Base-by-base conservation (phyloP, 495 filamentous ascomycete genomes). In the Neurospora sp. region DNA sequence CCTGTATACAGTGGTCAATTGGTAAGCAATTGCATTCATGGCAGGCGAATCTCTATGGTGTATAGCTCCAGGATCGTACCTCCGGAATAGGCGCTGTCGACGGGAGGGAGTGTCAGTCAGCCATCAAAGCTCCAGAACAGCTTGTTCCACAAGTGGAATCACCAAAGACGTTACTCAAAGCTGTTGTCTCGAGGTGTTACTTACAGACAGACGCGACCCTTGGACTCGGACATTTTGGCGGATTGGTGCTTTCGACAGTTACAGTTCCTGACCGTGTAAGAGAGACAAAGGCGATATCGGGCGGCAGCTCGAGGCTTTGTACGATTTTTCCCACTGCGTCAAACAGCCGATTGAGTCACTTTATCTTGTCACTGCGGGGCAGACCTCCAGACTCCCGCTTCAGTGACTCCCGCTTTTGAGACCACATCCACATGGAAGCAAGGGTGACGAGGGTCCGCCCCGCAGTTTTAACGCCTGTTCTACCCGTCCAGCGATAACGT, bases 121-220 rank as follows among this genome's bases (percentile, higher is more conserved):
- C 38, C 31, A n/a, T 44, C 44, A 18, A 22, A 69, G 53, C 18
- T 37, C 69, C 44, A 38, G 73, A 38, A 53, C 16, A 68, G 35
- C 42, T 38, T 69, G 14, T 31, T 53, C 3, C 46, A 37, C n/a
- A 59, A 71, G 35, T 59, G 48, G 69, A 66, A 74, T 48, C 44
- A 16, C 69, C 40, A 46, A 20, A 46, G 14, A 42, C 42, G 18
- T 46, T 20, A 46, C 18, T 46, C 18, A 41, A 48, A 2, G 27
- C 46, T 53, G 4, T 40, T 14, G 10, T 14, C 53, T 27, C 59
- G 59, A 70, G 48, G 40, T 69, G 40, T 66, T 22, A 83, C 82
- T 82, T 53, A 84, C 81, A 84, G 80, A 80, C 83, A 84, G 74
- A 84, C 83, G 66, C 83, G 83, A 70, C 82, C 82, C 74, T 84